A percentile compares a stretch with the other conserved stretches of the same genome.
These are phyloP conservation scores for Sicyos edulis DNA, from an alignment of 306 rosid species.

Conservation along the genomic window DNA sequence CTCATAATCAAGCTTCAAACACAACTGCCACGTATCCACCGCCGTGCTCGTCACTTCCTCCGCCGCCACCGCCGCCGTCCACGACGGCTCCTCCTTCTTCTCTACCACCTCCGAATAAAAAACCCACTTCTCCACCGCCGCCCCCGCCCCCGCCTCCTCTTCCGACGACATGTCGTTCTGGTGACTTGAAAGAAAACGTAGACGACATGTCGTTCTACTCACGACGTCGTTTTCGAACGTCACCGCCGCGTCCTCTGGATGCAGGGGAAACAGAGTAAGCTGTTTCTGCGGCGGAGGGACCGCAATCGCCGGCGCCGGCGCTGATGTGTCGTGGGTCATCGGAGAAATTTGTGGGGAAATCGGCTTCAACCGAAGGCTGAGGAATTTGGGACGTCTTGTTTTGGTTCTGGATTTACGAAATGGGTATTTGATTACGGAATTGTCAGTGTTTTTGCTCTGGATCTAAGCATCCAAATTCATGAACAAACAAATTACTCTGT, in stretches of 20 bases:
- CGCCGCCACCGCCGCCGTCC: constrained; percentile 18
- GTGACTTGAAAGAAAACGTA: constrained; percentile 27
- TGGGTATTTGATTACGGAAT: constrained; percentile 9
- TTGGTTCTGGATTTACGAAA: constrained; percentile 17
- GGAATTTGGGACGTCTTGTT: constrained; percentile 54
- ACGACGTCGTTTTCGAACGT: constrained; percentile 51
- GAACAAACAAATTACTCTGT: too few species aligned
- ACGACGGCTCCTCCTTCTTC: constrained; percentile 30
- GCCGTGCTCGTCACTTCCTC: too few species aligned
- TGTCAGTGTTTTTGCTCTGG: neutral
- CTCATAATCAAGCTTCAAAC: constrained; percentile 74
- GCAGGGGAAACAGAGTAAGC: constrained; percentile 48
- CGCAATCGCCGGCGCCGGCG: too few species aligned
- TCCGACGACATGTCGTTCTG: constrained; percentile 28
- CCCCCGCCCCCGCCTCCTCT: constrained; percentile 22
- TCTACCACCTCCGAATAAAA: constrained; percentile 77
- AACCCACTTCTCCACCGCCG: constrained; percentile 74
- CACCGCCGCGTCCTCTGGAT: constrained; percentile 59
- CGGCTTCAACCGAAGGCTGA: constrained; percentile 48
- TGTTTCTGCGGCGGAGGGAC: constrained; percentile 13
- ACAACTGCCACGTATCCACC: constrained; percentile 20
- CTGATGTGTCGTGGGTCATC: neutral
- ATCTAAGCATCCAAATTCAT: neutral
- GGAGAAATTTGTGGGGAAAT: constrained; percentile 20
- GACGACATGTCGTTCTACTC: constrained; percentile 43